phyloP scores from a whole-genome alignment of 352 stramenopile genomes.

The Globisporangium parvum region DNA sequence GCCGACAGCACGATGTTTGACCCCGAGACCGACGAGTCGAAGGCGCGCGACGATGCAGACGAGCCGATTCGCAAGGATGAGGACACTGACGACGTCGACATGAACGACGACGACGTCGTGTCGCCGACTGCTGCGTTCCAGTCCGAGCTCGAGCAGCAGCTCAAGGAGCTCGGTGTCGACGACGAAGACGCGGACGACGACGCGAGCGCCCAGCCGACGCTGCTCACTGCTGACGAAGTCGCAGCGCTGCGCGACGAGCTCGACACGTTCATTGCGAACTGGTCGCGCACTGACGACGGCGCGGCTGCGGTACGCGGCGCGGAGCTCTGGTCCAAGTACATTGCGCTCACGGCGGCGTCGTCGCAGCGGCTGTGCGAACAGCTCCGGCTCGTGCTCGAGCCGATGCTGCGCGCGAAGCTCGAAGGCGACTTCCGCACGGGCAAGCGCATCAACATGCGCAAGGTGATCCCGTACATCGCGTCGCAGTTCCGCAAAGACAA shows the following conservation, averaged over 20 bases:
- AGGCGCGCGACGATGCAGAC: slow-evolving; percentile 21
- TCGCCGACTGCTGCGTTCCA: slow-evolving; percentile 25
- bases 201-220: slow-evolving; percentile 23
- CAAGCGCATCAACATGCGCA: slow-evolving; percentile 99
- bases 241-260: slow-evolving; percentile 66
- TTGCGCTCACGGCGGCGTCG: slow-evolving; percentile 87
- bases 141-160: slow-evolving; percentile 29
- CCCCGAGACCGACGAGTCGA: slow-evolving; percentile 14
- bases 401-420: slow-evolving; percentile 96
- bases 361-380: slow-evolving; percentile 97
- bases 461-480: slow-evolving; percentile 99
- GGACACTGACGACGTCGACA: slow-evolving; percentile 24
- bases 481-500: slow-evolving; percentile 99
- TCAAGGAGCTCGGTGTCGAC: slow-evolving; percentile 22
- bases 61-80: slow-evolving; percentile 17
- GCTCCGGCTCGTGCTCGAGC: slow-evolving; percentile 97
- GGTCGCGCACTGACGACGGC: slow-evolving; percentile 32
- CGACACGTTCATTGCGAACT: slow-evolving; percentile 70
- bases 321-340: slow-evolving; percentile 91
- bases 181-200: slow-evolving; percentile 32
- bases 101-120: slow-evolving; percentile 25
- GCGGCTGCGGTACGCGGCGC: slow-evolving; percentile 39
- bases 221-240: slow-evolving; percentile 65
- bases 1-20: slow-evolving; percentile 17
- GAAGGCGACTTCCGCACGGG: slow-evolving; percentile 98